phyloP scores from a whole-genome alignment of 202 grass and related monocot genomes.

The Musa balbisiana region DNA sequence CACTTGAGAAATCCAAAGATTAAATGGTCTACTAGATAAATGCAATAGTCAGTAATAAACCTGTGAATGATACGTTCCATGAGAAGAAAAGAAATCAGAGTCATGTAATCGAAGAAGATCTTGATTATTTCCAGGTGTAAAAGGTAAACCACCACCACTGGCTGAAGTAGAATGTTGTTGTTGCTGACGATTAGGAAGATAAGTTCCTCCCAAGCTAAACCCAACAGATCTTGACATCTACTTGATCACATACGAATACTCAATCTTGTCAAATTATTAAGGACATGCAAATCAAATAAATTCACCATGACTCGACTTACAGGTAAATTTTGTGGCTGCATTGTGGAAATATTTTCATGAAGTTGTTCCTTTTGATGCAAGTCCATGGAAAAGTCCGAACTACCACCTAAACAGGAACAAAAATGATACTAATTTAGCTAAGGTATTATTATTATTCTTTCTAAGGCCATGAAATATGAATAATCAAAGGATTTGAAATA shows the following conservation, averaged over 20 bases:
- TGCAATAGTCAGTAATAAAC: constrained; percentile 5
- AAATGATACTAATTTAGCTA: constrained; percentile 7
- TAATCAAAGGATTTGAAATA: not conserved
- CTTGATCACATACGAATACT: not conserved
- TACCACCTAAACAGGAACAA: constrained; percentile 42
- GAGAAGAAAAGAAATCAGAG: constrained; percentile 46
- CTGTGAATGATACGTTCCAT: constrained; percentile 36
- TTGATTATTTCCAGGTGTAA: constrained; percentile 33
- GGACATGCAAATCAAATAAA: not conserved
- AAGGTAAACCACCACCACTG: constrained; percentile 35
- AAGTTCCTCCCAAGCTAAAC: constrained; percentile 76
- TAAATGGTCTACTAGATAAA: not conserved
- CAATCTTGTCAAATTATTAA: not conserved
- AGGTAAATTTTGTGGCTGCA: constrained; percentile 83
- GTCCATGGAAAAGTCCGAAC: constrained; percentile 79
- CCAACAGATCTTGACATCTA: constrained; percentile 91
- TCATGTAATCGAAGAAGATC: constrained; percentile 34
- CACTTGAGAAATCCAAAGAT: not conserved
- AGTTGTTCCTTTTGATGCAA: constrained; percentile 97
- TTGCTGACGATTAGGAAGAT: constrained; percentile 65
- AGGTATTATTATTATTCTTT: not conserved
- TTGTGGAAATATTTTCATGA: constrained; percentile 75
- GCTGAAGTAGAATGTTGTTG: constrained; percentile 68
- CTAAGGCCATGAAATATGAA: not conserved
- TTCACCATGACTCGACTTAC: constrained; percentile 27